Evolutionary conservation across 768 basidiomycete genomes (phyloP), one percentile per base, ranked within the genome.

Genomic region (Porphyrellus cyaneotinctus): DNA sequence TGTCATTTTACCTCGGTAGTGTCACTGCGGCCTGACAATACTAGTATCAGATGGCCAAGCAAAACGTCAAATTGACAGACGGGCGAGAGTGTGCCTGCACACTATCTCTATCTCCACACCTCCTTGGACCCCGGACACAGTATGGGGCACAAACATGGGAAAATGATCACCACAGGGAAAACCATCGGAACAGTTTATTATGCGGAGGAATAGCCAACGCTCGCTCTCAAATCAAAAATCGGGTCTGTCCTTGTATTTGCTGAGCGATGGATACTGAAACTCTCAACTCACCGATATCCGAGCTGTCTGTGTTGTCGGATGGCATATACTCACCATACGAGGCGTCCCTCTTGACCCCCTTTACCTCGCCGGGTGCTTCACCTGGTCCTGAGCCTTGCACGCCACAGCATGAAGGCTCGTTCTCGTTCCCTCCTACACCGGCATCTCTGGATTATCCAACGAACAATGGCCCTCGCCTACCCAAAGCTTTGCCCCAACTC

Each of bases 401-500:
- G 3, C 45, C 6, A 18, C 41, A 26, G 11, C 18, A 23, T 24
- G 30, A 49, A 23, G 43, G 28, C 48, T 17, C 55, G 18, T 59
- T 68, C 31, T 56, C 49, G 1, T 8, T 30, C 15, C 53, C 55
- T 5, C 65, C 67, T 52, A 47, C 37, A 6, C 65, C 60, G 0
- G 47, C 60, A n/a, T 51, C 56, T 43, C 47, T 64, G 17, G 43
- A 49, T 17, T 51, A 45, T 26, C 58, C 64, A 32, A 45, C 56
- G 43, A 66, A 55, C 56, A 52, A 67, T 37, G 60, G 58, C 17
- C 64, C 57, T 2, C 10, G n/a, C 50, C 51, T 60, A 37, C 68
- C 58, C 10, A 43, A 31, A 36, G 18, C 32, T 14, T 51, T 70
- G 3, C 69, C 69, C 4, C 46, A 63, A 32, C 44, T 70, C 7